These are phyloP conservation scores for Fomitopsis pinicola DNA, from an alignment of 1,284 basidiomycete genomes.

Conservation along the genomic window DNA sequence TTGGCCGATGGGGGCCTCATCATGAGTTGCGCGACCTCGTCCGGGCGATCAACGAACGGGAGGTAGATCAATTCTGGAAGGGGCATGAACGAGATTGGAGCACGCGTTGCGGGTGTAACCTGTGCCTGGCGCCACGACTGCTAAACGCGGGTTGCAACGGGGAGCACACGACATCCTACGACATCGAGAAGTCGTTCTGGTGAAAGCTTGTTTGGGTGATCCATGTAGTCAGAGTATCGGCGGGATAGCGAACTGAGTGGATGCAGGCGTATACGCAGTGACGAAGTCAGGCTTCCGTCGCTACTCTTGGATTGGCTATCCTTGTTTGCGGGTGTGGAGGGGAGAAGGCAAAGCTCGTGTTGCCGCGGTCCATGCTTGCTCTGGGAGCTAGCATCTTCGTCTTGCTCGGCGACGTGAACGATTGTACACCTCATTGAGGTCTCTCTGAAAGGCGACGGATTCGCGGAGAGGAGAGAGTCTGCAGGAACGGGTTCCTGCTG, in stretches of 20 bases:
- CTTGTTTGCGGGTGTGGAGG: conserved; percentile 37
- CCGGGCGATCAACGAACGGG: conserved; percentile 71
- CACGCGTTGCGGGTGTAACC: conserved; percentile 20
- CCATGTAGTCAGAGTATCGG: conserved; percentile 20
- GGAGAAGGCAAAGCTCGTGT: conserved; percentile 62
- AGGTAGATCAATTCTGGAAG: conserved; percentile 67
- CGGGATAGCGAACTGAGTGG: conserved; percentile 18
- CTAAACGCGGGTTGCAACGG: conserved; percentile 44
- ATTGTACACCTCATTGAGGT: conserved; percentile 69
- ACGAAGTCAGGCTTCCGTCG: conserved; percentile 21
- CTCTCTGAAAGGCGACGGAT: conserved; percentile 50
- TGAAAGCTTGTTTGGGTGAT: conserved; percentile 35
- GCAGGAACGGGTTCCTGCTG: conserved; percentile 26
- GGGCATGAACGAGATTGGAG: conserved; percentile 60
- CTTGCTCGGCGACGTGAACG: conserved; percentile 50
- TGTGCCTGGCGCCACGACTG: conserved; percentile 3
- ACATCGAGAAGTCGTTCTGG: conserved; percentile 69
- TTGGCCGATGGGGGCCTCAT: conserved; percentile 57
- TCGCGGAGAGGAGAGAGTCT: conserved; percentile 57
- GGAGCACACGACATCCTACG: conserved; percentile 53
- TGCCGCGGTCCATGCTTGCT: conserved; percentile 31
- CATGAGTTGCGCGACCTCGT: conserved; percentile 61
- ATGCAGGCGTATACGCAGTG: conserved; percentile 24
- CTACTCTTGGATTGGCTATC: conserved; percentile 16
- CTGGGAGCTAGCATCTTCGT: conserved; percentile 21